These are phyloP conservation scores for Cynara cardunculus DNA, from an alignment of 129 eudicot genomes.

Conservation along the genomic window DNA sequence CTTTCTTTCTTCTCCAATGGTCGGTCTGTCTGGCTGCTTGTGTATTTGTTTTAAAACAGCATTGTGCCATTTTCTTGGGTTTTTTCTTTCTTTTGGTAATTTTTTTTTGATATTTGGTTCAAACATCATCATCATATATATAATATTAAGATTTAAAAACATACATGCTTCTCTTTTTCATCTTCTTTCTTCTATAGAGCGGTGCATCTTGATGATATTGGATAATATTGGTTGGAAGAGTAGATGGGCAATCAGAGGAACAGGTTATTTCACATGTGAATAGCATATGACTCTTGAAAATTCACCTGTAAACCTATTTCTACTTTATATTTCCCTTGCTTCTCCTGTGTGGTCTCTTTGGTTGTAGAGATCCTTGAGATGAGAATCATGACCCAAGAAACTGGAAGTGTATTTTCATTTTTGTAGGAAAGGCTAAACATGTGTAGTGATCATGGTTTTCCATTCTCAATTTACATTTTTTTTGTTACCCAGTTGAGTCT, in stretches of 20 bases:
- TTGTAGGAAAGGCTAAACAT: too few species aligned
- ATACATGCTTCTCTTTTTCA: background rate
- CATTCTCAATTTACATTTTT: too few species aligned
- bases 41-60: conserved; percentile 27
- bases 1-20: background rate
- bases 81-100: background rate
- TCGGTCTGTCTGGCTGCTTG: conserved; percentile 15
- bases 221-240: background rate
- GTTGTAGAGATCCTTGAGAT: background rate
- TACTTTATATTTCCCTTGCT: background rate
- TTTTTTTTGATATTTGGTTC: conserved; percentile 9
- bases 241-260: background rate
- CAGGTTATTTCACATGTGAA: background rate
- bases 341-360: background rate
- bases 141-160: conserved; percentile 12
- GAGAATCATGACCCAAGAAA: too few species aligned
- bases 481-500: too few species aligned
- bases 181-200: background rate
- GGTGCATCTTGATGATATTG: background rate
- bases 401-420: too few species aligned
- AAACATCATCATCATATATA: conserved; percentile 12
- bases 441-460: too few species aligned
- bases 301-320: background rate
- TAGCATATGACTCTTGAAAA: background rate
- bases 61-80: conserved; percentile 10